Evolutionary conservation across 169 alveolate genomes (phyloP).

Genomic region (Cryptosporidium tyzzeri): DNA sequence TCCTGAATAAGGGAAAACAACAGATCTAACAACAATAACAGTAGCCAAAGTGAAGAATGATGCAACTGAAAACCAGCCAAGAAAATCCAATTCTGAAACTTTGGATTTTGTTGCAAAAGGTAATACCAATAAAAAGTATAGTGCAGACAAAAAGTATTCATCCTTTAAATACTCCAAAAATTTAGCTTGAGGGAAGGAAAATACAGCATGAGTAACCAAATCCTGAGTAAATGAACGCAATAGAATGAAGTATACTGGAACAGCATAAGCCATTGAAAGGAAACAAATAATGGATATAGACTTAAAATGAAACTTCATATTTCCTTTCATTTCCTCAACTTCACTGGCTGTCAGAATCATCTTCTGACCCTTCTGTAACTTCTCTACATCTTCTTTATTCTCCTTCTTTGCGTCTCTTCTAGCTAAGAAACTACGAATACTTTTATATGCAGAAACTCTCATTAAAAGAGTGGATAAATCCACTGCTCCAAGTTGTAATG

Average conservation of each 20-base stretch:
- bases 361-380: constrained; percentile 12
- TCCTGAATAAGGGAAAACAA: constrained; percentile 41
- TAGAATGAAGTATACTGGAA: constrained; percentile 70
- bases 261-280: constrained; percentile 73
- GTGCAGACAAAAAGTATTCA: constrained; percentile 33
- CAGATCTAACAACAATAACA: constrained; percentile 48
- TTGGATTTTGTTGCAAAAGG: constrained; percentile 58
- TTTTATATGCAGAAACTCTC: constrained; percentile 48
- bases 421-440: constrained; percentile 15
- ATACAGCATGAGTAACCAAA: constrained; percentile 50
- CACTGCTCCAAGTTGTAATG: constrained; percentile 71
- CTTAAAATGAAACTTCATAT: constrained; percentile 69
- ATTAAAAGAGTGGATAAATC: constrained; percentile 62
- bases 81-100: constrained; percentile 51
- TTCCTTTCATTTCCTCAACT: constrained; percentile 45
- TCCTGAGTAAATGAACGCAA: constrained; percentile 58
- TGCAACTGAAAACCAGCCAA: constrained; percentile 67
- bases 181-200: constrained; percentile 38
- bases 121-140: constrained; percentile 42
- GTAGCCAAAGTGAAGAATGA: constrained; percentile 59
- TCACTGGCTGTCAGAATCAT: constrained; percentile 36
- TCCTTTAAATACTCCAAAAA: constrained; percentile 41
- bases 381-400: constrained; percentile 15
- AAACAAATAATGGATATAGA: constrained; percentile 68
- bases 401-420: constrained; percentile 8